Evolutionary conservation across 2,329 filamentous ascomycete genomes (phyloP), one percentile per base, ranked within the genome.

Genomic region (Blastomyces gilchristii): DNA sequence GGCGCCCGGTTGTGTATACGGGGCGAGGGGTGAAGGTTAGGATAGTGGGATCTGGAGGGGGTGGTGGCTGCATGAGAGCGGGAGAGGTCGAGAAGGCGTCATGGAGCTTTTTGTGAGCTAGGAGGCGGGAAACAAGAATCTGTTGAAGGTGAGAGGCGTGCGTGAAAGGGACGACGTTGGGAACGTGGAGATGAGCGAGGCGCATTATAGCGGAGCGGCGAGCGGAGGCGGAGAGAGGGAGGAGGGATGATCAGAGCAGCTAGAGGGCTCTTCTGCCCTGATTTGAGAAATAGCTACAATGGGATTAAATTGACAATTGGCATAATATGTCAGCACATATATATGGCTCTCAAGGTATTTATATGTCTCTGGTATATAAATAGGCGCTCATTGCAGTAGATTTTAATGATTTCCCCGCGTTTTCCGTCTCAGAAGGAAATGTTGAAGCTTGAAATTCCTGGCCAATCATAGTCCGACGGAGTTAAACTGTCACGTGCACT

Each of bases 1-100:
- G 88, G 6, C 93, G 88, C 62, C 94, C 94, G 67, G 92, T 88
- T 16, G 93, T 97, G 77, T 94, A 97, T 57, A 91, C 90, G 1
- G 92, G 91, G 43, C 82, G 78, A 58, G 91, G 89, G 62, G 90
- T 87, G 75, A 96, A 94, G 67, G 90, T 91, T 66, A 97, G 81
- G 67, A 97, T 81, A 41, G 84, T 85, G 34, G 91, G 89, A 16
- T 80, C 78, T 0, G 88, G 88, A 9, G 82, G 74, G 4, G 77
- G 67, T 18, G 68, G 67, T n/a, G 68, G 63, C 65, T 59, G 57
- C 70, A 68, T 31, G 45, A 70, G 69, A 61, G 64, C 65, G 43
- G 67, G 45, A 59, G 60, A 64, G 60, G 65, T 62, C 22, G 63
- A 63, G 66, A 59, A 62, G 41, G 65, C 63, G n/a, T 69, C 67